phyloP scores from a whole-genome alignment of 352 stramenopile species.

The Plasmopara muralis region DNA sequence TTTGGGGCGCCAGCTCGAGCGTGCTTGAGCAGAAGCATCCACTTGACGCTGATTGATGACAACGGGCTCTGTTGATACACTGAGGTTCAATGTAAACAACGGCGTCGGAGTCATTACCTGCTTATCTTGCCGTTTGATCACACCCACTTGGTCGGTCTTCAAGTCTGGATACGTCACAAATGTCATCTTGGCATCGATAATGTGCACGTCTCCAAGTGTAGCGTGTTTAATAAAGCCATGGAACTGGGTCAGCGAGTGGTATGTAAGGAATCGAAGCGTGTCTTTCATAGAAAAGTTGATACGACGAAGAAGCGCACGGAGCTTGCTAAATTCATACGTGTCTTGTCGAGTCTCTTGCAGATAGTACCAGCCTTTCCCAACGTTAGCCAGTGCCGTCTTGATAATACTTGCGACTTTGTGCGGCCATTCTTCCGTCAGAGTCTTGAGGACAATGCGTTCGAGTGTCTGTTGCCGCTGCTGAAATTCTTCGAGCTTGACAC shows the following conservation, averaged over 20 bases:
- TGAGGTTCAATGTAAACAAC: conserved; percentile 70
- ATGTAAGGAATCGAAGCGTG: conserved; percentile 62
- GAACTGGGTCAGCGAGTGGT: conserved; percentile 70
- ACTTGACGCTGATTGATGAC: conserved; percentile 79
- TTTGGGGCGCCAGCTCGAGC: conserved; percentile 56
- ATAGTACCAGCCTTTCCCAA: conserved; percentile 84
- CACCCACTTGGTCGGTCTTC: conserved; percentile 47
- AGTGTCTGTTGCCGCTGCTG: conserved; percentile 72
- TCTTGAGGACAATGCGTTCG: conserved; percentile 66
- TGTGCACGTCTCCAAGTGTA: conserved; percentile 52
- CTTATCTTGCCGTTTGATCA: conserved; percentile 74
- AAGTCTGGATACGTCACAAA: conserved; percentile 67
- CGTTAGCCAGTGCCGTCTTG: conserved; percentile 58
- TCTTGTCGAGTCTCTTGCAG: conserved; percentile 77
- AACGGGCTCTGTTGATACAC: conserved; percentile 54
- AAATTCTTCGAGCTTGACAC: conserved; percentile 82
- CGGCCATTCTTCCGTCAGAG: conserved; percentile 78
- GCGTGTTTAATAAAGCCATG: conserved; percentile 59
- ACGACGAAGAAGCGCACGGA: conserved; percentile 60
- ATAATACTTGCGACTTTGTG: conserved; percentile 64
- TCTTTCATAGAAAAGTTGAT: conserved; percentile 84
- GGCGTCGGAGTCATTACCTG: conserved; percentile 52
- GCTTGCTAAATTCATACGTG: conserved; percentile 85
- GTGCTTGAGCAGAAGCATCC: conserved; percentile 36
- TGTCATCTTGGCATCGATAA: conserved; percentile 61